phyloP scores from a whole-genome alignment of 1,139 yeast species.

The Scheffersomyces insectosa region DNA sequence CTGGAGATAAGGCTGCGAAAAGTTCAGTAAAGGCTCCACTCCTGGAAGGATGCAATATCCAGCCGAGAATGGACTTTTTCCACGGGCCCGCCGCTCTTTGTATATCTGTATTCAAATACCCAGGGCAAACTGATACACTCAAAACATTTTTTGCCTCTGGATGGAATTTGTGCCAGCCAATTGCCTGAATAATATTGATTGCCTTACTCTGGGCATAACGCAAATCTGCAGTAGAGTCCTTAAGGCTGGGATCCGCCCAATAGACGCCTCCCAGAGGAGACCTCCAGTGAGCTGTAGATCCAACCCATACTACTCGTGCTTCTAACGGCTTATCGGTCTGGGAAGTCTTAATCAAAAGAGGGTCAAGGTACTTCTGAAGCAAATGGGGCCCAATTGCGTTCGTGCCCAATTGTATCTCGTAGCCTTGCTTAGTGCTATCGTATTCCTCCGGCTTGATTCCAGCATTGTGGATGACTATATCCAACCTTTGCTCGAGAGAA shows the following conservation, averaged over 20 bases:
- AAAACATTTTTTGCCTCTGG: slow-evolving; percentile 27
- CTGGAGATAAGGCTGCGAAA: slow-evolving; percentile 23
- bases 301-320: slow-evolving; percentile 48
- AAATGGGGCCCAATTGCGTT: slow-evolving; percentile 53
- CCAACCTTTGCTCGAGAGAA: slow-evolving; percentile 25
- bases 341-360: slow-evolving; percentile 37
- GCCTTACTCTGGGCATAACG: slow-evolving; percentile 53
- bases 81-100: slow-evolving; percentile 12
- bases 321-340: slow-evolving; percentile 6
- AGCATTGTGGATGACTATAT: slow-evolving; percentile 52
- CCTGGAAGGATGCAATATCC: slow-evolving; percentile 5
- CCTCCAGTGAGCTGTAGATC: slow-evolving; percentile 39
- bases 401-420: slow-evolving; percentile 49
- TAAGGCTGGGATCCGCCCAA: slow-evolving; percentile 36
- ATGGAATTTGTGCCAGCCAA: slow-evolving; percentile 41
- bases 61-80: background rate
- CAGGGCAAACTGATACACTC: slow-evolving; percentile 50
- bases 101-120: slow-evolving; percentile 42
- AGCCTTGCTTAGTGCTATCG: slow-evolving; percentile 33
- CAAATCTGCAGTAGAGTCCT: slow-evolving; percentile 6
- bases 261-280: slow-evolving; percentile 43
- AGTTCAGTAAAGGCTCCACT: slow-evolving; percentile 24
- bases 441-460: slow-evolving; percentile 43
- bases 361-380: slow-evolving; percentile 45
- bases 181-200: slow-evolving; percentile 40